Base-by-base conservation (phyloP, 1,139 yeast species). In the Yamadazyma dushanensis region DNA sequence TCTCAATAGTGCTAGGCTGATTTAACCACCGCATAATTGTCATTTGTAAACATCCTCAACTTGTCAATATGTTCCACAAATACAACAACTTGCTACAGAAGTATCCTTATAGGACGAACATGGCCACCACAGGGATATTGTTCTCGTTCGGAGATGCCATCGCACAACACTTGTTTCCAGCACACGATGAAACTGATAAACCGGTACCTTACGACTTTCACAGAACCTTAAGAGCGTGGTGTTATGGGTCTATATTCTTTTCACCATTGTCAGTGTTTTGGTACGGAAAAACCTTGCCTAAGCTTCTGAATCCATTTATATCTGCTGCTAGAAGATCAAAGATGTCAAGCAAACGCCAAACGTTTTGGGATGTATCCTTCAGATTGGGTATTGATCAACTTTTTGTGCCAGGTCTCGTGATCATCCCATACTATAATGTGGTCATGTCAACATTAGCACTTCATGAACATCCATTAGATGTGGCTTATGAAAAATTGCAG, bases 201-300 rank as follows among this genome's bases (percentile, higher is more conserved):
- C 15, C 36, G 35, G 30, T 32, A 25, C 26, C 19, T 30, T 37
- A 46, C 35, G 41, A 42, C 34, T 38, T 35, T 27, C 36, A 31
- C 9, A 63, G 96, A 38, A 81, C 89, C 0, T 41, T 70, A 3
- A 64, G 96, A 38, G 87, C 95, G 4, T 67, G 77, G 39, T 49
- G 76, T 6, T 89, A 87, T 53, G 97, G 97, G 1, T 74, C 86
- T 0, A 49, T 76, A n/a, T 66, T 88, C 32, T 88, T 88, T 55
- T 82, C 92, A 0, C 90, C 95, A 10, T 61, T 86, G 28, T 87
- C 87, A 16, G 81, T 78, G 37, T 65, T 66, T 38, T 84, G 94
- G 86, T 87, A 83, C 54, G 73, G 73, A 13, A 64, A 59, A 31
- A 60, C 78, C 8, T 60, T 87, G 16, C 78, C 83, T 23, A 61